Conservation (phyloP, 2,329 filamentous ascomycete genomes). For the Aspergillus piperis region DNA sequence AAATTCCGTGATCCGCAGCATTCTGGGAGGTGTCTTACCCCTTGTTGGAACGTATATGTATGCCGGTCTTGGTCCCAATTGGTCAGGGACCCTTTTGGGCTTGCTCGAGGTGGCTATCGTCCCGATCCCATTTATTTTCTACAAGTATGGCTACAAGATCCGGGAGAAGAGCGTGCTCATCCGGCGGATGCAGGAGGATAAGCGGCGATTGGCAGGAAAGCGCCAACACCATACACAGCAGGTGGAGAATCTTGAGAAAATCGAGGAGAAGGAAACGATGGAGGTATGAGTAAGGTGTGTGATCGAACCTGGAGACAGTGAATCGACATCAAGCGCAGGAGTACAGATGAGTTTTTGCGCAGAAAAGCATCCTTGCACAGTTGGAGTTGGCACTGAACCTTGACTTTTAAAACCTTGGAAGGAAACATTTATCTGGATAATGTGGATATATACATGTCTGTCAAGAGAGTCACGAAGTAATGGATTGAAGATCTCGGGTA, state of each 20-base stretch:
- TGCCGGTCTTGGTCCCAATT: constrained; percentile 66
- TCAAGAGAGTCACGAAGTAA: not conserved
- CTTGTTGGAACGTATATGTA: constrained; percentile 76
- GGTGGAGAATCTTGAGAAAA: constrained; percentile 11
- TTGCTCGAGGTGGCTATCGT: constrained; percentile 72
- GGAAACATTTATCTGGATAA: constrained; percentile 7
- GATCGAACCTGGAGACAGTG: too few species aligned
- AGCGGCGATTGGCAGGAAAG: constrained; percentile 49
- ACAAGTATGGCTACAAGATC: constrained; percentile 60
- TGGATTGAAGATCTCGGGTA: not conserved
- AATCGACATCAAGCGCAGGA: not conserved
- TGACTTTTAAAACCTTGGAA: not conserved
- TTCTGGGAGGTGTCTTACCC: constrained; percentile 76
- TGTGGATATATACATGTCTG: not conserved
- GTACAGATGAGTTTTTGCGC: not conserved
- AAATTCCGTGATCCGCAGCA: constrained; percentile 71
- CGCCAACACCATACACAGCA: constrained; percentile 24
- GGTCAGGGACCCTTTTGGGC: constrained; percentile 75
- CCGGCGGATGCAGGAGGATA: constrained; percentile 57
- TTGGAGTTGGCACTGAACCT: constrained; percentile 4
- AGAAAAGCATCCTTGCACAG: constrained; percentile 17
- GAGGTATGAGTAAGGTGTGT: constrained; percentile 11
- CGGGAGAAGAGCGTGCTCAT: constrained; percentile 59
- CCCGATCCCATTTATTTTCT: constrained; percentile 80
- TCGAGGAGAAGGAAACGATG: constrained; percentile 24